Evolutionary conservation across 345 rosid genomes (phyloP), one percentile per base, ranked within the genome.

Genomic region (Odontarrhena argentea): DNA sequence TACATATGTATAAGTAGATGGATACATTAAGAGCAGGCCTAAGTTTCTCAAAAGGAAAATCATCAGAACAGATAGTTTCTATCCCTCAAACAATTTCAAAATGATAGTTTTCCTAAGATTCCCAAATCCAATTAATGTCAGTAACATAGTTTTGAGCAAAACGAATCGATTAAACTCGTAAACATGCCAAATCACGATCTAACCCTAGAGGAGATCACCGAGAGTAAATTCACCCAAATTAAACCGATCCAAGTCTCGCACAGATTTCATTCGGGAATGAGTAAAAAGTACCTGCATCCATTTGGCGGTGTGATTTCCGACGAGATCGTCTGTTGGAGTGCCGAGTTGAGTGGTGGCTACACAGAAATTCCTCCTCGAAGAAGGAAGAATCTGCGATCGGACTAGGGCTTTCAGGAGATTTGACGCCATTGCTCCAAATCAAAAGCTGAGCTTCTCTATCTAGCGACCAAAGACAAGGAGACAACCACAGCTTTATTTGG

Each of bases 241-340:
- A 35, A 44, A 6, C n/a, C n/a, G 53, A 10, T 26, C 36, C 35
- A 9, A 25, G 1, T 10, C 30, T 13, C 42, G 8, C 7, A 28
- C 0, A 48, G 7, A 42, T 65, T 18, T 35, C 1, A 28, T 41
- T 45, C 5, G 18, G 18, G 13, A 40, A n/a, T 10, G 51, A 7
- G 48, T 36, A 43, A 43, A n/a, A 32, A 26, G 15, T 61, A 90
- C 97, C 97, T 90, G 95, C 97, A 90, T 90, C 97, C 97, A 90
- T 83, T 87, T 90, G 67, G 95, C 91, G 32, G 97, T 90, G 73
- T 90, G 97, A 9, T 77, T 78, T 65, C 97, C 72, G 0, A 73
- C 77, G 0, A 59, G n/a, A 45, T 73, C 68, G 10, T 73, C 68
- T 37, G 50, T 44, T 28, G 63, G 72, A 53, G 40, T 7, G 41